Conservation (phyloP, 2,329 filamentous ascomycete species). For the Diplodia seriata region DNA sequence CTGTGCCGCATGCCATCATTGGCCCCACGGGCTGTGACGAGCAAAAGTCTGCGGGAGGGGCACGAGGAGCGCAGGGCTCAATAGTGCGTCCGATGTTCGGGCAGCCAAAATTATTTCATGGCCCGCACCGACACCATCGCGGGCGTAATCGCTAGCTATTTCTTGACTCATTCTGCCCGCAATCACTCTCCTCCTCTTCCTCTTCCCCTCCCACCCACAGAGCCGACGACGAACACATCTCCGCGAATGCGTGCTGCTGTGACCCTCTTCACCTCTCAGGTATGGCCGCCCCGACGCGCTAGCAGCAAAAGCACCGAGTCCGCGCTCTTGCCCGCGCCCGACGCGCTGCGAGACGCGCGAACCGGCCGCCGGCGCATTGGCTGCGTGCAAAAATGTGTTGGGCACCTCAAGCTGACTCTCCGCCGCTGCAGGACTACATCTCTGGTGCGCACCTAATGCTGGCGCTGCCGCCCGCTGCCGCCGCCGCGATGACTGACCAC, state of each 20-base stretch:
- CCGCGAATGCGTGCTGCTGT: conserved; percentile 56
- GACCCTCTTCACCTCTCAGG: conserved; percentile 61
- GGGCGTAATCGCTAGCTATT: conserved; percentile 21
- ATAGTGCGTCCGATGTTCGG: conserved; percentile 29
- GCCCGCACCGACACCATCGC: conserved; percentile 26
- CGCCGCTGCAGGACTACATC: conserved; percentile 64
- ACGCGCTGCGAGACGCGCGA: conserved; percentile 5
- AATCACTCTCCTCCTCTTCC: neutral
- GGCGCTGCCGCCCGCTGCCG: neutral
- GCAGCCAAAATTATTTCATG: conserved; percentile 28
- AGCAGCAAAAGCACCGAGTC: conserved; percentile 9
- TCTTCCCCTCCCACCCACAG: conserved; percentile 14
- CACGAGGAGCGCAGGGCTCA: conserved; percentile 8
- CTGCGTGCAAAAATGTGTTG: conserved; percentile 16
- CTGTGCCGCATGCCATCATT: conserved; percentile 26
- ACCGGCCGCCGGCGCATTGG: neutral
- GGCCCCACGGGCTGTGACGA: conserved; percentile 24
- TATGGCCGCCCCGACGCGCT: conserved; percentile 45
- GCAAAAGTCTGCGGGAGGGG: conserved; percentile 30
- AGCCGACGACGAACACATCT: conserved; percentile 28
- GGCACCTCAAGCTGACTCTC: conserved; percentile 44
- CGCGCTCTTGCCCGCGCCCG: conserved; percentile 15
- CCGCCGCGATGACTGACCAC: conserved; percentile 36
- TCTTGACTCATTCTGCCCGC: conserved; percentile 22
- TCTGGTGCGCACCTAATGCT: conserved; percentile 56